phyloP scores from a whole-genome alignment of 2,329 filamentous ascomycete genomes.

The Botrytis byssoidea region DNA sequence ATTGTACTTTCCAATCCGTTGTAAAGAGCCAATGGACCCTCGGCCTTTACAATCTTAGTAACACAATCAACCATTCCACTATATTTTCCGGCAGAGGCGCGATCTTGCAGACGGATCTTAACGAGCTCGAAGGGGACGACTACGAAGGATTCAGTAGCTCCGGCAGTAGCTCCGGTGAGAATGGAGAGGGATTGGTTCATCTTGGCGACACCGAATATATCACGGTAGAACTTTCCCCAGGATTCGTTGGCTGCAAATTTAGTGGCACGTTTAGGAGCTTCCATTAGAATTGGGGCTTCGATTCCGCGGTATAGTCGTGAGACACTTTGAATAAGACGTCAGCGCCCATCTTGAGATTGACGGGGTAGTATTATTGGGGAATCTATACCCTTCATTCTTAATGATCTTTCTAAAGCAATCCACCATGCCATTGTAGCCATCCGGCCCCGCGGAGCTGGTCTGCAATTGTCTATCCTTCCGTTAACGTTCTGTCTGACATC shows the following conservation, averaged over 20 bases:
- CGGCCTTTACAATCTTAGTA: constrained; percentile 75
- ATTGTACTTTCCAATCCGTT: constrained; percentile 95
- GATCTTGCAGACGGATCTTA: constrained; percentile 97
- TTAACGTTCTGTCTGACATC: constrained; percentile 22
- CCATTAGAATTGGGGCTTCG: constrained; percentile 94
- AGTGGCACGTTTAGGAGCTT: constrained; percentile 92
- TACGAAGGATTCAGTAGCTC: constrained; percentile 93
- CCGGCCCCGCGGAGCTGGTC: constrained; percentile 75
- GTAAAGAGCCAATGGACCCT: constrained; percentile 87
- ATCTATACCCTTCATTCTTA: constrained; percentile 80
- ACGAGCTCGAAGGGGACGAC: constrained; percentile 98
- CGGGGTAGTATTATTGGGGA: neutral
- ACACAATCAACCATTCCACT: constrained; percentile 78
- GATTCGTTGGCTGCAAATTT: constrained; percentile 99
- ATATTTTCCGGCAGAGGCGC: constrained; percentile 86
- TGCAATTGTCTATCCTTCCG: constrained; percentile 71
- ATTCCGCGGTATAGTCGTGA: constrained; percentile 92
- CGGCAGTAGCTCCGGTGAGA: constrained; percentile 89
- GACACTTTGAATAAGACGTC: neutral
- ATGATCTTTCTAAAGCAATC: constrained; percentile 99
- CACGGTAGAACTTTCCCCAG: constrained; percentile 94
- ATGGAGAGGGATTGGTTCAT: constrained; percentile 92
- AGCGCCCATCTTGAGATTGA: neutral
- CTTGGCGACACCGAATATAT: constrained; percentile 76
- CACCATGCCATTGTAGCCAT: constrained; percentile 93